Evolutionary conservation across 2,329 filamentous ascomycete genomes (phyloP).

Genomic region (Aphanocladium album): DNA sequence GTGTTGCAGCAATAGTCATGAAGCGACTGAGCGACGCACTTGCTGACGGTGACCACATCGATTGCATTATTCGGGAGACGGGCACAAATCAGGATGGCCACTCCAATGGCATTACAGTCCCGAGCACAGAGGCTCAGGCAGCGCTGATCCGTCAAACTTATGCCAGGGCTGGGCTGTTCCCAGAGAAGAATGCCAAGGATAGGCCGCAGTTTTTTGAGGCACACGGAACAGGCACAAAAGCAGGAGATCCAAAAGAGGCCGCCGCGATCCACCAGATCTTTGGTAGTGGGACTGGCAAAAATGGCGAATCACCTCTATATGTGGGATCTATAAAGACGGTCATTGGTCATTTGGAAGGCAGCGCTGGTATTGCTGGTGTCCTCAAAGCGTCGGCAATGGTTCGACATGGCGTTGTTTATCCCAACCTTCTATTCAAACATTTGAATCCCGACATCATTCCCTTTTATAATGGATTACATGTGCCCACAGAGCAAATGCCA

Average conservation of each 20-base stretch:
- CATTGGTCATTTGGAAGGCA: slow-evolving; percentile 25
- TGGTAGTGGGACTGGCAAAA: neutral
- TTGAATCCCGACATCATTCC: slow-evolving; percentile 20
- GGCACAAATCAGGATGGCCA: slow-evolving; percentile 49
- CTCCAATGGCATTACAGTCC: slow-evolving; percentile 51
- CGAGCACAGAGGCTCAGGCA: slow-evolving; percentile 40
- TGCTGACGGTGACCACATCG: slow-evolving; percentile 45
- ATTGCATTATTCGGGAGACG: slow-evolving; percentile 44
- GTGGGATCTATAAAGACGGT: slow-evolving; percentile 24
- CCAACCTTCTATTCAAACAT: slow-evolving; percentile 20
- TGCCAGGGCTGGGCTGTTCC: slow-evolving; percentile 17
- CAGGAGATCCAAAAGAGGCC: slow-evolving; percentile 47
- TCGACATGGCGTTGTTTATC: slow-evolving; percentile 17
- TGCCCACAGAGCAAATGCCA: slow-evolving; percentile 5
- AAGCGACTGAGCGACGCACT: slow-evolving; percentile 50
- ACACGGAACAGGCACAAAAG: slow-evolving; percentile 45
- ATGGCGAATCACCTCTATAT: neutral
- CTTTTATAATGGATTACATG: slow-evolving; percentile 17
- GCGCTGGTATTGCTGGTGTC: slow-evolving; percentile 24
- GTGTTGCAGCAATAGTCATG: slow-evolving; percentile 45
- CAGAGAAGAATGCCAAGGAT: slow-evolving; percentile 17
- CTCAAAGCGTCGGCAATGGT: slow-evolving; percentile 21
- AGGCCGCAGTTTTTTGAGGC: slow-evolving; percentile 33
- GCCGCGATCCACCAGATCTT: slow-evolving; percentile 23
- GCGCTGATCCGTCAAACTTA: slow-evolving; percentile 27